These are phyloP conservation scores for Candida boidinii DNA, from an alignment of 805 yeast species.

Conservation along the genomic window DNA sequence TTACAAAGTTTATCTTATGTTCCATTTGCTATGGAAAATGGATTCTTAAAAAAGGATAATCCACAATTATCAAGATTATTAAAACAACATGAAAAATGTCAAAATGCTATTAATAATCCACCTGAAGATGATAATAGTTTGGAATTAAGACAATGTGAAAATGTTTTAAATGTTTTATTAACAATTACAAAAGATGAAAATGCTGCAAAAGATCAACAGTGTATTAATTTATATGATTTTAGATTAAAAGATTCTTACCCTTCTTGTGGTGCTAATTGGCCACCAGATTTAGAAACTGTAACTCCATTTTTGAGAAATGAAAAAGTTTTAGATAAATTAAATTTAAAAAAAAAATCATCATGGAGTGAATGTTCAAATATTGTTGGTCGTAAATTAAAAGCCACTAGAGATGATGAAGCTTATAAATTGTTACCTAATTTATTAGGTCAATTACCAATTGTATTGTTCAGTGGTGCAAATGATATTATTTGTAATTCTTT, in stretches of 20 bases:
- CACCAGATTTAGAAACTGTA: slow-evolving; percentile 46
- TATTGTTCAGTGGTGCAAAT: slow-evolving; percentile 79
- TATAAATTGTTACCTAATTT: slow-evolving; percentile 59
- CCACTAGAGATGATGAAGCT: slow-evolving; percentile 49
- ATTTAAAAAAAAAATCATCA: slow-evolving; percentile 27
- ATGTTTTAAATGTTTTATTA: slow-evolving; percentile 32
- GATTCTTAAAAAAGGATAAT: slow-evolving; percentile 37
- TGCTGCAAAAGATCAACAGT: slow-evolving; percentile 33
- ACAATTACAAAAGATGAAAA: slow-evolving; percentile 17
- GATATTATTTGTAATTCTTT: slow-evolving; percentile 82
- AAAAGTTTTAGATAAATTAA: slow-evolving; percentile 41
- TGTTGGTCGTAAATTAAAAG: slow-evolving; percentile 47
- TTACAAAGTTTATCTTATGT: slow-evolving; percentile 74
- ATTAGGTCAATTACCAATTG: slow-evolving; percentile 47
- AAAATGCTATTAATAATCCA: slow-evolving; percentile 33
- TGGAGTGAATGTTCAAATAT: slow-evolving; percentile 77
- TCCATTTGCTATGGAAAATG: slow-evolving; percentile 58
- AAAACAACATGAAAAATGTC: slow-evolving; percentile 50
- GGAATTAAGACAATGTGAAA: slow-evolving; percentile 26
- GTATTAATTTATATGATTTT: slow-evolving; percentile 80
- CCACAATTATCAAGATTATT: slow-evolving; percentile 33
- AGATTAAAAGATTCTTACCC: slow-evolving; percentile 68
- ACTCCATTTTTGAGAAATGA: slow-evolving; percentile 39
- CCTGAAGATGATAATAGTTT: slow-evolving; percentile 12
- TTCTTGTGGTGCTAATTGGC: slow-evolving; percentile 92